Percentiles rank a stretch among this genome's conserved stretches.
These are phyloP conservation scores for Pachyrhizus erosus DNA, from an alignment of 306 rosid genomes.

Conservation along the genomic window DNA sequence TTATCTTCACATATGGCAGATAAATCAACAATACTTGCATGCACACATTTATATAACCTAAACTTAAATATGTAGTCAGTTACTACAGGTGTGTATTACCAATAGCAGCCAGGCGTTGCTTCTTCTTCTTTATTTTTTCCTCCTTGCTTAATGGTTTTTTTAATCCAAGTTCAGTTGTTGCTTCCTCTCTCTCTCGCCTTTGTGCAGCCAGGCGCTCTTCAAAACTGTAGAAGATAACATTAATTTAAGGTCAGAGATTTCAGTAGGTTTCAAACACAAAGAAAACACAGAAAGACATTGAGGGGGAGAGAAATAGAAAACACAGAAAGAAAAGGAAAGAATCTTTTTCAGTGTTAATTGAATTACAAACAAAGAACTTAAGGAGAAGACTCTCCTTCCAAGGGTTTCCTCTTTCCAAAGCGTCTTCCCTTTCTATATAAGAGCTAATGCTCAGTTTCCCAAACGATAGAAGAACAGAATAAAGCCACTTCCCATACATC, in stretches of 20 bases:
- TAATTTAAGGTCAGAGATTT: conserved; percentile 31
- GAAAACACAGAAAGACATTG: not conserved
- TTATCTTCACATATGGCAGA: not conserved
- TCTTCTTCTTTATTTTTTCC: conserved; percentile 84
- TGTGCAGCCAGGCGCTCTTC: conserved; percentile 97
- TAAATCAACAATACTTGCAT: conserved; percentile 22
- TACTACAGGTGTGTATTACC: conserved; percentile 62
- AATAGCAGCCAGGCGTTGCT: conserved; percentile 96
- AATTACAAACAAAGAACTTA: not conserved
- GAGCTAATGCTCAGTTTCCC: not conserved
- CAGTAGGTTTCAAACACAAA: conserved; percentile 7
- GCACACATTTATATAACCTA: conserved; percentile 25
- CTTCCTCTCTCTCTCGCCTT: conserved; percentile 80
- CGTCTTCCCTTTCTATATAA: not conserved
- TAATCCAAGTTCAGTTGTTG: conserved; percentile 81
- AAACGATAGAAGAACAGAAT: not conserved
- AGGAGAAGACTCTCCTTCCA: not conserved
- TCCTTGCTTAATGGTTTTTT: conserved; percentile 92
- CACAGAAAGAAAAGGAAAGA: not conserved
- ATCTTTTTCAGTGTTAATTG: not conserved
- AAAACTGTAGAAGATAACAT: conserved; percentile 64
- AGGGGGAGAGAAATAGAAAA: not conserved
- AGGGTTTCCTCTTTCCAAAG: not conserved
- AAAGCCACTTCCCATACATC: not conserved
- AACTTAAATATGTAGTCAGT: conserved; percentile 28